Base-by-base conservation (phyloP, 495 filamentous ascomycete genomes). In the Penicillium mononematosum region DNA sequence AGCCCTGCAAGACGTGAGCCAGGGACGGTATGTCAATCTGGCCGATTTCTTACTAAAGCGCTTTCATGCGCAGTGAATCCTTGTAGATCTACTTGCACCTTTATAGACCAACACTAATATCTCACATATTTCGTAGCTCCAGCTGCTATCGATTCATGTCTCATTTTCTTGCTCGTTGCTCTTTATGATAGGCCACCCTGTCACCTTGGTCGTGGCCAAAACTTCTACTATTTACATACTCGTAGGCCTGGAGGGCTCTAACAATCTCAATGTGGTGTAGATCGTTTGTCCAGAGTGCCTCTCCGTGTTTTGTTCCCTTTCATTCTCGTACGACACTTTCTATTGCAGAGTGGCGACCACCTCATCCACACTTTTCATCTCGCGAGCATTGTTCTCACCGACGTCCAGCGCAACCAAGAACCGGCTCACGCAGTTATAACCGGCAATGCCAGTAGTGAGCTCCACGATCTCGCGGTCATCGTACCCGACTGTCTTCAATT, bases 321-420 rank as follows among this genome's bases (percentile, higher is more conserved):
- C 8, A 17, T 4, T 11, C 4, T 14, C 34, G 29, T 31, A 31
- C 12, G 14, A 17, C 34, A 38, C 36, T n/a, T 9, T 22, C 20
- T 55, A 55, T 34, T 66, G 25, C 29, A 68, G 38, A 36, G 63
- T 53, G 27, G 60, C 61, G 11, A 73, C 71, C 45, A 76, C 48
- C 49, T 76, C 73, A 27, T 76, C 73, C 34, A 75, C 74, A 39
- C 60, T 71, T 62, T 74, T 75, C 75, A 76, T 78, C 58, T 74
- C 61, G 24, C 64, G 64, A 14, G 43, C 69, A 61, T 77, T 77
- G 51, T 78, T 77, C 61, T 77, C 74, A 0, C 75, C 74, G 31
- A 92, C 89, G 72, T 94, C 87, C 60, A 96, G 67, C 12, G 90
- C 89, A 12, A 96, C 90, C 60, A 95, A 68, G 59, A 96, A 89